These are phyloP conservation scores for Globisporangium iwayamae DNA, from an alignment of 352 stramenopile species.

Conservation along the genomic window DNA sequence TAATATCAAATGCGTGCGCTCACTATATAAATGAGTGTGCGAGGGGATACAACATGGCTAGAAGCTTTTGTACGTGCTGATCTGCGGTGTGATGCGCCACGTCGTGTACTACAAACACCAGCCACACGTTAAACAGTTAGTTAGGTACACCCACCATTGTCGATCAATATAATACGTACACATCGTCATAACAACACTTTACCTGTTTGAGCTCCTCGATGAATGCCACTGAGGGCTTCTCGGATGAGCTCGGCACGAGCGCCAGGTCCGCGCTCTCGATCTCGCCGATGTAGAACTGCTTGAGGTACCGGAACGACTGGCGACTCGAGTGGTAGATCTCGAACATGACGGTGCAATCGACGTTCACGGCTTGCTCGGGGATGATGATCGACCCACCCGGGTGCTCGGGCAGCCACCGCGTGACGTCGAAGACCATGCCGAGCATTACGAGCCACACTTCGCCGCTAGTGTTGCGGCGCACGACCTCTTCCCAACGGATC, in stretches of 20 bases:
- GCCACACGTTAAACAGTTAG: not conserved
- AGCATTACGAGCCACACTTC: slow-evolving; percentile 87
- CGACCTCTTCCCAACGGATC: slow-evolving; percentile 81
- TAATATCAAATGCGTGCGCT: not conserved
- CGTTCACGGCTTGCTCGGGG: slow-evolving; percentile 79
- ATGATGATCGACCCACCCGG: slow-evolving; percentile 84
- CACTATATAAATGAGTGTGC: slow-evolving; percentile 3
- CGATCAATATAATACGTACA: not conserved
- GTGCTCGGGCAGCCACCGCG: slow-evolving; percentile 85
- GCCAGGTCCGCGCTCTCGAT: slow-evolving; percentile 58
- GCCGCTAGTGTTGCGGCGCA: slow-evolving; percentile 62
- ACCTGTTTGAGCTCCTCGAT: slow-evolving; percentile 72
- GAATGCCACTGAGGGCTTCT: slow-evolving; percentile 61
- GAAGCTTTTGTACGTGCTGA: slow-evolving; percentile 79
- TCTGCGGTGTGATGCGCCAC: slow-evolving; percentile 65
- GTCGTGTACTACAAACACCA: slow-evolving; percentile 54
- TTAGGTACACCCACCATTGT: not conserved
- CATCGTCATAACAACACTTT: not conserved
- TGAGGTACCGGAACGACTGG: slow-evolving; percentile 90
- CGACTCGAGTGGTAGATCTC: slow-evolving; percentile 90
- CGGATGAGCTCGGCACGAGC: slow-evolving; percentile 43
- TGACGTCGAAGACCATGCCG: slow-evolving; percentile 89
- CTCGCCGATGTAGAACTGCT: slow-evolving; percentile 91
- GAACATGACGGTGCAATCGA: slow-evolving; percentile 89
- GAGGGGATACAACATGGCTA: slow-evolving; percentile 22